Base-by-base conservation (phyloP, 805 yeast species). In the Sungouiella thailandica region DNA sequence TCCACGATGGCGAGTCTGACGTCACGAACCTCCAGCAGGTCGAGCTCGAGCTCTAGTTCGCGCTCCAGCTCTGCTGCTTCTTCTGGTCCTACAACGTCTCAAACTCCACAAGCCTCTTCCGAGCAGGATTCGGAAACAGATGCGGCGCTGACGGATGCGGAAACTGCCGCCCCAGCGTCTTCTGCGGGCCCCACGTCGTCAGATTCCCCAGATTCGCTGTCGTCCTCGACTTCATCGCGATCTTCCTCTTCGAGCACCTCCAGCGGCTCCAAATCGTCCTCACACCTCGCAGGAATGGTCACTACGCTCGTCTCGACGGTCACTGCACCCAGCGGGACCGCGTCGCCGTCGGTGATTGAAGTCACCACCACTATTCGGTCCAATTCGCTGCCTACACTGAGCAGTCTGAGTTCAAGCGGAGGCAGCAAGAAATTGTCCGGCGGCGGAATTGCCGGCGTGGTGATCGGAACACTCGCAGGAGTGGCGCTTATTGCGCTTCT, bases 391-490 rank as follows among this genome's bases (percentile, higher is more conserved):
- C n/a, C n/a, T n/a, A n/a, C n/a, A n/a, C n/a, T n/a, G n/a, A n/a
- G n/a, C n/a, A n/a, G n/a, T n/a, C n/a, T 12, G 34, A 5, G 31
- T n/a, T n/a, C 35, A 18, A 12, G 29, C 6, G 32, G 37, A 8
- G 16, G 38, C 17, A 32, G 28, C 12, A 43, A 42, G 31, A 40
- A 52, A 8, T 37, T 63, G n/a, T 57, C 67, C 2, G 57, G 58
- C 3, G 71, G 71, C 9, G 60, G 58, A 17, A 65, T 66, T 31
- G 71, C 63, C 4, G 72, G 72, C 7, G 60, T 59, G 2, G 70
- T 62, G 2, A 58, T 66, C n/a, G 72, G 71, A 4, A 47, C 62
- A 5, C 46, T 65, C 4, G 67, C 57, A 0, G 72, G 72, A 5
- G 60, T 51, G 7, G 63, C 53, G 14, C 23, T 50, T 12, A 17